Base-by-base conservation (phyloP, 306 rosid species). In the Bauhinia variegata region DNA sequence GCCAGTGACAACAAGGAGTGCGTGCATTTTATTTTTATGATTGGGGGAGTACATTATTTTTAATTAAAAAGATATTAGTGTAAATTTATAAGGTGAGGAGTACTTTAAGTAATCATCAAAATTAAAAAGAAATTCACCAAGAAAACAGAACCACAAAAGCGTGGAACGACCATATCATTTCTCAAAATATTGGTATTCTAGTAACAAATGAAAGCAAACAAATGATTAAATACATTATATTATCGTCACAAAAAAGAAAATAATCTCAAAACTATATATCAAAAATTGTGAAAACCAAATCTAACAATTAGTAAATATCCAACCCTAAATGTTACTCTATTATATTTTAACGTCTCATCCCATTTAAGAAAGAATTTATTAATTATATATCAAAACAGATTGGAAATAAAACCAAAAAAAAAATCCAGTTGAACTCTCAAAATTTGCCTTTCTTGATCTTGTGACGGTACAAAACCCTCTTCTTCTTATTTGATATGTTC, bases 401-500 rank as follows among this genome's bases (percentile, higher is more conserved):
- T 36, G 41, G 41, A 57, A 65, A 53, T 37, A 44, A 36, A 8
- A 8, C 2, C 3, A 41, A 7, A 6, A 18, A 19, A 37, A 65
- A 48, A 19, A 41, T 1, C 15, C 32, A 77, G 46, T 17, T 31
- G 41, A 33, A 39, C 30, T 36, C 38, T 78, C 52, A 71, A 9
- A 17, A 65, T 0, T 46, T 55, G 73, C 19, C 72, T 37, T 76
- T 80, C 59, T 37, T 79, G 71, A 52, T 62, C 80, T 70, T 73
- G 83, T 80, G 57, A 38, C 88, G 80, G 73, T 83, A 83, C 13
- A 77, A 17, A 39, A 70, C 75, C 66, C 66, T 71, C 54, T 74
- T 83, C 72, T 83, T 83, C 63, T 80, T 83, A 76, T 66, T 74
- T 15, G 81, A 67, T 7, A 62, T 14, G 75, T 83, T 83, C 18